Evolutionary conservation across 2,329 filamentous ascomycete genomes (phyloP).

Genomic region (Ophidiomyces ophidiicola): DNA sequence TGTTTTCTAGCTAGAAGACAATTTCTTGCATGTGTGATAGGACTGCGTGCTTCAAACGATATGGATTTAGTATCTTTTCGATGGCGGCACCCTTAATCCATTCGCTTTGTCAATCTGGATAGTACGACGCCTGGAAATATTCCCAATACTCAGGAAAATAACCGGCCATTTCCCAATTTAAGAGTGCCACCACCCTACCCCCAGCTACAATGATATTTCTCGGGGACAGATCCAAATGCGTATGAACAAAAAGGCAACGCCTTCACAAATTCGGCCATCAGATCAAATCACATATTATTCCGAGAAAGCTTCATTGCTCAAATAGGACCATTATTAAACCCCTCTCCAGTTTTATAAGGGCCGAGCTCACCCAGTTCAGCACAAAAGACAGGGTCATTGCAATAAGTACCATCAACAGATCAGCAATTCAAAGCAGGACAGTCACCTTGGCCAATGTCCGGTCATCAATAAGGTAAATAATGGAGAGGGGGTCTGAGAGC

Average conservation of each 20-base stretch:
- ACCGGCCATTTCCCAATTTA: slow-evolving; percentile 22
- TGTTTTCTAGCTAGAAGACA: not conserved
- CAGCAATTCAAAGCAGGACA: not conserved
- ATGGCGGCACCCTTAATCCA: slow-evolving; percentile 16
- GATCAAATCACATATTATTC: slow-evolving; percentile 13
- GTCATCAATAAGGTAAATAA: slow-evolving; percentile 35
- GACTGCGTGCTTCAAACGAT: slow-evolving; percentile 14
- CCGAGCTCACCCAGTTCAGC: slow-evolving; percentile 13
- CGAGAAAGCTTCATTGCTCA: slow-evolving; percentile 12
- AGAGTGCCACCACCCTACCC: slow-evolving; percentile 18
- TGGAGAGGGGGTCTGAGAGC: not conserved
- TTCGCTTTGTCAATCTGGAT: slow-evolving; percentile 15
- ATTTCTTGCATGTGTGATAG: slow-evolving; percentile 15
- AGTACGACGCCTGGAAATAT: slow-evolving; percentile 19
- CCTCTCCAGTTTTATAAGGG: slow-evolving; percentile 14
- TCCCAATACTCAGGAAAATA: slow-evolving; percentile 24
- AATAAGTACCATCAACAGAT: slow-evolving; percentile 15
- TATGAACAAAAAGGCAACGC: slow-evolving; percentile 19
- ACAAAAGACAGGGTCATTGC: slow-evolving; percentile 15
- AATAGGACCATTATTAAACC: slow-evolving; percentile 15
- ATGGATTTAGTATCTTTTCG: slow-evolving; percentile 17
- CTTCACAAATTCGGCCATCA: slow-evolving; percentile 12
- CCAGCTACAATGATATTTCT: slow-evolving; percentile 21
- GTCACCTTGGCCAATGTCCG: slow-evolving; percentile 12
- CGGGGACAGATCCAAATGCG: slow-evolving; percentile 20